Percentiles rank a stretch among this genome's conserved stretches.
Evolutionary conservation across 164 flowering plant genomes (phyloP).

Genomic region (Nymphaea thermarum): DNA sequence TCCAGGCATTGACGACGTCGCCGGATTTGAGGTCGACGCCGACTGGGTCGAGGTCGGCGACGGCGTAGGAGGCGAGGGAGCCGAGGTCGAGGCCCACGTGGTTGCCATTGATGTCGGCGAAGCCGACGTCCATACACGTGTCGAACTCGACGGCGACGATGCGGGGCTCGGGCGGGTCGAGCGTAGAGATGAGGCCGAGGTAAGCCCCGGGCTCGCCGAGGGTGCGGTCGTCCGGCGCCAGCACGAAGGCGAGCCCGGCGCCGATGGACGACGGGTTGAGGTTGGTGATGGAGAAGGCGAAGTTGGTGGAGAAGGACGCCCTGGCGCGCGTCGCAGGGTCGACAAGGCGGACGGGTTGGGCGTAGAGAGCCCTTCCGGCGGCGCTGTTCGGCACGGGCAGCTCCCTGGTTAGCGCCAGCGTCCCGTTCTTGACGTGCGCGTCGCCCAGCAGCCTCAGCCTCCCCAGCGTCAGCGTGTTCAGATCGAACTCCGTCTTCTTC

Average conservation of each 20-base stretch:
- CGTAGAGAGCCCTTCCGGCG: conserved; percentile 56
- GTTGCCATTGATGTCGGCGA: conserved; percentile 74
- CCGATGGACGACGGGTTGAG: conserved; percentile 84
- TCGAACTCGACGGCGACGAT: conserved; percentile 88
- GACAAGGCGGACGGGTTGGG: conserved; percentile 50
- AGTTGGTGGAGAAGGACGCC: conserved; percentile 64
- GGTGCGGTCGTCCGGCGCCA: conserved; percentile 42
- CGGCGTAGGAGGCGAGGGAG: conserved; percentile 50
- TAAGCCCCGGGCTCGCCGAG: conserved; percentile 69
- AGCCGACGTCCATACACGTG: conserved; percentile 84
- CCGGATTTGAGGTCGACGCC: conserved; percentile 71
- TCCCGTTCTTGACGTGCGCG: conserved; percentile 63
- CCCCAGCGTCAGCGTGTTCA: conserved; percentile 42
- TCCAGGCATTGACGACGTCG: conserved; percentile 66
- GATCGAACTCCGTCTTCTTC: conserved; percentile 41
- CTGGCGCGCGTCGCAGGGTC: conserved; percentile 18
- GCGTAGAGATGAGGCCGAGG: conserved; percentile 32
- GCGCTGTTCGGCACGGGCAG: conserved; percentile 76
- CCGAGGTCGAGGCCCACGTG: conserved; percentile 84
- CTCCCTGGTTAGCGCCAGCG: conserved; percentile 58
- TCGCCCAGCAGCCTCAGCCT: conserved; percentile 76
- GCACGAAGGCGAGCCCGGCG: conserved; percentile 70
- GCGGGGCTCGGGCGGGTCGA: conserved; percentile 12
- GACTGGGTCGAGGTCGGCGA: conserved; percentile 38
- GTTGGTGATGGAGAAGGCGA: conserved; percentile 61